Percentiles rank a stretch among this genome's conserved stretches.
These are phyloP conservation scores for Candida sanyiensis DNA, from an alignment of 805 yeast species.

Conservation along the genomic window DNA sequence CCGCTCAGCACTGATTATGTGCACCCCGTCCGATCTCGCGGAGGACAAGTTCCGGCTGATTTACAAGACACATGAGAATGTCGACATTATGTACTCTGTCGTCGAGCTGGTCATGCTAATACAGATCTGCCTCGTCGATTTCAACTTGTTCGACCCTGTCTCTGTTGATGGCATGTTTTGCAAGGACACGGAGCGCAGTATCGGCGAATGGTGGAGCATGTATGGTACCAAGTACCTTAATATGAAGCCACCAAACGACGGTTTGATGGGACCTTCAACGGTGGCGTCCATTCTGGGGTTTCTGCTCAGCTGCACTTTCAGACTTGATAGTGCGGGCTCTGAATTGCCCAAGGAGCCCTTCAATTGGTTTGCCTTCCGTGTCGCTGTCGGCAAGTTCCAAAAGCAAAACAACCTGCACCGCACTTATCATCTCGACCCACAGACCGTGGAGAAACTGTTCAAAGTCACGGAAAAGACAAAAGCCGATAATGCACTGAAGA, in stretches of 20 bases:
- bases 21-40: slow-evolving; percentile 69
- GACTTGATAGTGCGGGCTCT: slow-evolving; percentile 55
- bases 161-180: slow-evolving; percentile 85
- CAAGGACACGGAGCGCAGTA: slow-evolving; percentile 65
- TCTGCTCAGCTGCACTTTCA: slow-evolving; percentile 57
- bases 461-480: slow-evolving; percentile 39
- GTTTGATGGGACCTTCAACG: slow-evolving; percentile 56
- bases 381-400: slow-evolving; percentile 72
- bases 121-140: slow-evolving; percentile 75
- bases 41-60: slow-evolving; percentile 77
- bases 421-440: slow-evolving; percentile 49
- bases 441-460: slow-evolving; percentile 45
- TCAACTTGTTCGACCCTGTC: slow-evolving; percentile 59
- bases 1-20: slow-evolving; percentile 66
- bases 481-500: slow-evolving; percentile 48
- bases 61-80: slow-evolving; percentile 49
- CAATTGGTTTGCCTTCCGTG: slow-evolving; percentile 63
- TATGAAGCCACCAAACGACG: slow-evolving; percentile 37
- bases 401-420: slow-evolving; percentile 52
- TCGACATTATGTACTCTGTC: slow-evolving; percentile 24
- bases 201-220: slow-evolving; percentile 74
- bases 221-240: slow-evolving; percentile 49
- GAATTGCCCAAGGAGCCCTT: slow-evolving; percentile 81
- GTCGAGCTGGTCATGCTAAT: slow-evolving; percentile 63
- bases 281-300: slow-evolving; percentile 79